These are phyloP conservation scores for Davidsoniella australis DNA, from an alignment of 2,329 filamentous ascomycete species.

Conservation along the genomic window DNA sequence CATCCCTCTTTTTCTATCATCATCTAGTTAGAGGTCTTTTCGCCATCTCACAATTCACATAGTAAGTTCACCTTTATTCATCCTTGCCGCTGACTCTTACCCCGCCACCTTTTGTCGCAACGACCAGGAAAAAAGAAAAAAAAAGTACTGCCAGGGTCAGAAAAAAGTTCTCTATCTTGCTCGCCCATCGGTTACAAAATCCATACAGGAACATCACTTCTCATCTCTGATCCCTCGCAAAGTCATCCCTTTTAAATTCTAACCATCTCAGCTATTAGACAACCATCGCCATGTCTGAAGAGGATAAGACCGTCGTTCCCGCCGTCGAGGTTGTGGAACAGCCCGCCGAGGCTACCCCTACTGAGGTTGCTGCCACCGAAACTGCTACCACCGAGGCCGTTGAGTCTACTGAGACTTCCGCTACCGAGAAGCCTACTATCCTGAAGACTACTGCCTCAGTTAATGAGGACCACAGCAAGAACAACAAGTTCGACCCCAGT, in stretches of 20 bases:
- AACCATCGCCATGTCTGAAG: slow-evolving; percentile 8
- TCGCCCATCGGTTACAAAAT: background rate
- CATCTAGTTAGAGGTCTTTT: too few relatives aligned
- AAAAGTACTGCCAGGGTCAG: background rate
- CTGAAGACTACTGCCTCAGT: slow-evolving; percentile 29
- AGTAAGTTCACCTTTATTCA: background rate
- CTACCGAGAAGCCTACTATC: slow-evolving; percentile 18
- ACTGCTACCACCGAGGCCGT: slow-evolving; percentile 11
- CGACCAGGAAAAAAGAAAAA: background rate
- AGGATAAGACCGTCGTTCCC: slow-evolving; percentile 10
- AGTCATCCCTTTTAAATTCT: background rate
- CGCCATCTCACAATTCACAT: background rate
- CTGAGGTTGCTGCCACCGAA: slow-evolving; percentile 16
- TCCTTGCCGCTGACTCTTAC: slow-evolving; percentile 7
- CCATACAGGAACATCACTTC: background rate
- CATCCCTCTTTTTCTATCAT: background rate
- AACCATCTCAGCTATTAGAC: background rate
- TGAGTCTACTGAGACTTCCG: slow-evolving; percentile 10
- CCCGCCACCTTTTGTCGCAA: slow-evolving; percentile 12
- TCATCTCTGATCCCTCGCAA: background rate
- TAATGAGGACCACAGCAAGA: slow-evolving; percentile 29
- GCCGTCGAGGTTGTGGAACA: slow-evolving; percentile 15
- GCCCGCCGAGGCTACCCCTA: slow-evolving; percentile 16
- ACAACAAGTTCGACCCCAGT: slow-evolving; percentile 55
- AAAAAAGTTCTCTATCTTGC: slow-evolving; percentile 7